Evolutionary conservation across 2,329 filamentous ascomycete genomes (phyloP), one percentile per base, ranked within the genome.

Genomic region (Ophiosphaerella korrae): DNA sequence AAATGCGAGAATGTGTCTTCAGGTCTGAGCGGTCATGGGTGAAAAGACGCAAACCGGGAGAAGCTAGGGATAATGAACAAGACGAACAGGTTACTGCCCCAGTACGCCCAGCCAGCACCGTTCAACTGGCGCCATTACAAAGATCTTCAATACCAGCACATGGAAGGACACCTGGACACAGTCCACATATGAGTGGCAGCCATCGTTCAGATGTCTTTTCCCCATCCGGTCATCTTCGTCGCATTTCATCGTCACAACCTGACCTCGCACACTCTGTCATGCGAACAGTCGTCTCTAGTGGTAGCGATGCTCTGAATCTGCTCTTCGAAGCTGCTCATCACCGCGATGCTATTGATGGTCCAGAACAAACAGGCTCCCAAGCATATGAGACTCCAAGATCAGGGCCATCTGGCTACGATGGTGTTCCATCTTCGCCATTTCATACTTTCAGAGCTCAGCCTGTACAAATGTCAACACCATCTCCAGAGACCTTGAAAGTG

Each of bases 281-380:
- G 66, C 67, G 76, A 40, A 79, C 75, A 0, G 78, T 82, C 7
- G 80, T 83, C 3, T 80, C 80, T 0, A 82, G 77, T 50, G 78
- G 78, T 9, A 82, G 80, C 44, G 80, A 82, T 69, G 80, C 80
- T 5, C 59, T 82, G 32, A 80, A 80, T 42, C 70, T 83, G 14
- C 68, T 83, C 1, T 82, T 82, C 48, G 78, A 82, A 48, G 80
- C 80, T 21, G 79, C 78, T 18, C 57, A 71, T 35, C 71, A 74
- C 38, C 63, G 64, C 59, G 70, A 73, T 62, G 70, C 68, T 33
- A 66, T 72, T 31, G 71, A 73, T 29, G 63, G 62, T 29, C 66
- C 68, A 41, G 66, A 70, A 26, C 58, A 66, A 33, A 52, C 59
- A 4, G 63, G 69, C 1, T 75, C 75, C 45, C 73, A 74, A 42